Evolutionary conservation across 2,329 filamentous ascomycete species (phyloP), one percentile per base, ranked within the genome.

Genomic region (Fusarium lateritium): DNA sequence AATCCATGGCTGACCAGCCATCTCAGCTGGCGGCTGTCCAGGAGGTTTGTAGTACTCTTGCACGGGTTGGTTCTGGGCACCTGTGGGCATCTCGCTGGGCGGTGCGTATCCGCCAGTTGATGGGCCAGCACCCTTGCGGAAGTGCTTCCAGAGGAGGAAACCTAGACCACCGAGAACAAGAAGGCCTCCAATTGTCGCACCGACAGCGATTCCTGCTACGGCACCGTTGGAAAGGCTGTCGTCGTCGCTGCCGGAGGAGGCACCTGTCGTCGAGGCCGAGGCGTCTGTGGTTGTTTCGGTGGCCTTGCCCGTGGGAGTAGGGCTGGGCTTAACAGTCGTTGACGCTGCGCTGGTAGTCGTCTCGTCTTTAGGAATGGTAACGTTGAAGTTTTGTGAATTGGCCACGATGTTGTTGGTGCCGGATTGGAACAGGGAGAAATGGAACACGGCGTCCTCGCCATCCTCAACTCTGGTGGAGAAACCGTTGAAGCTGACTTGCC

Each of bases 181-280:
- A 2, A 75, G 26, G 2, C 72, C 73, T 5, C 62, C 73, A 0
- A 75, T 15, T 2, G 71, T 69, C 1, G 74, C 63, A 5, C 69
- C 74, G 6, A 75, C 72, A 1, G 71, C 74, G 7, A 76, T 63
- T 8, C 74, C 74, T 6, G 70, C 74, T 4, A 74, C 64, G 1
- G 74, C 74, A 2, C 74, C 74, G 0, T 53, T 70, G 1, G 72
- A 72, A 3, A 76, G 39, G 1, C 64, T 50, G 2, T 42, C 17
- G 6, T 54, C 24, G 4, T 40, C 40, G 14, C 53, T 49, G 1
- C 19, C 2, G 2, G 49, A 39, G 4, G 40, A 28, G 31, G 43
- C n/a, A 7, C 52, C 45, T 13, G 62, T 57, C 7, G 50, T 39
- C 3, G 64, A 56, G 14, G 53, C 28, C 6, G 43, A 15, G 1